phyloP scores from a whole-genome alignment of 2,329 filamentous ascomycete species.

The Exserohilum turcica region DNA sequence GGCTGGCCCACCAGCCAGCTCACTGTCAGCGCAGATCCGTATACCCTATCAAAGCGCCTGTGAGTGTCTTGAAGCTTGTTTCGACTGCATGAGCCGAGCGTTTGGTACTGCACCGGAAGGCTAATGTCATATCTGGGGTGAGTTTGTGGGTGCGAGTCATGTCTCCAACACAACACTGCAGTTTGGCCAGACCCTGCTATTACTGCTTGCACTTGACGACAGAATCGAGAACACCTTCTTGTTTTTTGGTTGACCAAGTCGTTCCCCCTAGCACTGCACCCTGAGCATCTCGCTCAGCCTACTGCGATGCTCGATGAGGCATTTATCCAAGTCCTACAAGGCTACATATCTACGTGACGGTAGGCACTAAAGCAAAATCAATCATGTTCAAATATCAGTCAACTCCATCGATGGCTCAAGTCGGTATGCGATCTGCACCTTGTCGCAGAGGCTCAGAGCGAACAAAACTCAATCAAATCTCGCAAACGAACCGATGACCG shows the following conservation, averaged over 20 bases:
- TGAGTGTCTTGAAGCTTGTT: background rate
- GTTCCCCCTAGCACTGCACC: background rate
- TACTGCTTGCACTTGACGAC: background rate
- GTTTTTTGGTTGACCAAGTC: background rate
- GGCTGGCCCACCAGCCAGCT: background rate
- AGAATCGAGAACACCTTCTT: background rate
- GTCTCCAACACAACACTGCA: too few species aligned
- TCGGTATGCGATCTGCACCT: background rate
- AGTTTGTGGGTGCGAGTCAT: too few species aligned
- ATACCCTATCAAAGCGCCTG: background rate
- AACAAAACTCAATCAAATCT: background rate
- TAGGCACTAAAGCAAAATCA: background rate
- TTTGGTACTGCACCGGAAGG: too few species aligned
- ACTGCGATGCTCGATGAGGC: background rate
- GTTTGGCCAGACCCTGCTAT: background rate
- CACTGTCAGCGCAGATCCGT: background rate
- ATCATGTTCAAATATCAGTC: background rate
- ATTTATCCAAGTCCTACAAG: background rate
- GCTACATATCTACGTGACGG: background rate
- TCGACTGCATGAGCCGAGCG: background rate
- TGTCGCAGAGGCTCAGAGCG: background rate
- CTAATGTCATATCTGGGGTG: too few species aligned
- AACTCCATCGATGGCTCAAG: background rate
- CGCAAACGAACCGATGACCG: background rate
- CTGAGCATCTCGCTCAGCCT: background rate